Conservation (phyloP, 192 early-diverging fungal species). For the Glomus cerebriforme region DNA sequence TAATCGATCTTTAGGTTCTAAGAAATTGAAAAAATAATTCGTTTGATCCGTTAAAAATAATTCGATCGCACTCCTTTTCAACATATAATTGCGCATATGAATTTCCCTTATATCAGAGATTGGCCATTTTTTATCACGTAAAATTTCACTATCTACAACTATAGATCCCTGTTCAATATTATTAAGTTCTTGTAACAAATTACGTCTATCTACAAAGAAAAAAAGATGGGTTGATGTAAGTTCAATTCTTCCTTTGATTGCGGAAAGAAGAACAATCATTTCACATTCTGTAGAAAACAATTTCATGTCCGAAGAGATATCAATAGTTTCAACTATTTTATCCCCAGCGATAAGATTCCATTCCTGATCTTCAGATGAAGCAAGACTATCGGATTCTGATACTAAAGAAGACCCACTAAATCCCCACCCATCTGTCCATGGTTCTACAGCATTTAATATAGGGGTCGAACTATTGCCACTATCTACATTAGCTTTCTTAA, state of each 20-base stretch:
- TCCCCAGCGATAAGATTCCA: slow-evolving; percentile 28
- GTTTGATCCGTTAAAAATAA: slow-evolving; percentile 32
- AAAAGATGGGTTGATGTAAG: slow-evolving; percentile 19
- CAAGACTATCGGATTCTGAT: slow-evolving; percentile 19
- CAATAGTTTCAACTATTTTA: slow-evolving; percentile 24
- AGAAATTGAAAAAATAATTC: slow-evolving; percentile 34
- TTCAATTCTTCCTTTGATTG: slow-evolving; percentile 28
- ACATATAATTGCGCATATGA: slow-evolving; percentile 26
- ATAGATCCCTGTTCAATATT: slow-evolving; percentile 33
- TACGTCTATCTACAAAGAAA: slow-evolving; percentile 25
- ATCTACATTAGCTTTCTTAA: background rate
- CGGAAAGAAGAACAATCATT: slow-evolving; percentile 22
- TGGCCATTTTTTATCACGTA: slow-evolving; percentile 30
- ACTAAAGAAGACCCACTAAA: background rate
- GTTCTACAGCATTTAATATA: slow-evolving; percentile 22
- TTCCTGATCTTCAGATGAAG: slow-evolving; percentile 24
- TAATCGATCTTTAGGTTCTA: background rate
- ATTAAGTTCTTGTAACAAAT: slow-evolving; percentile 26
- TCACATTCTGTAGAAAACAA: slow-evolving; percentile 28
- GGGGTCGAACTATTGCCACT: background rate
- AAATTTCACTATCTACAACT: slow-evolving; percentile 26
- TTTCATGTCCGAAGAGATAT: slow-evolving; percentile 12
- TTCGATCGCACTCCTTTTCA: slow-evolving; percentile 30
- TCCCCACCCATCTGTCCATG: slow-evolving; percentile 26
- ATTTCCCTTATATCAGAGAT: slow-evolving; percentile 32